A percentile compares a stretch with the other conserved stretches of the same genome.
These are phyloP conservation scores for Boeremia lycopersici DNA, from an alignment of 2,329 filamentous ascomycete genomes.

Conservation along the genomic window DNA sequence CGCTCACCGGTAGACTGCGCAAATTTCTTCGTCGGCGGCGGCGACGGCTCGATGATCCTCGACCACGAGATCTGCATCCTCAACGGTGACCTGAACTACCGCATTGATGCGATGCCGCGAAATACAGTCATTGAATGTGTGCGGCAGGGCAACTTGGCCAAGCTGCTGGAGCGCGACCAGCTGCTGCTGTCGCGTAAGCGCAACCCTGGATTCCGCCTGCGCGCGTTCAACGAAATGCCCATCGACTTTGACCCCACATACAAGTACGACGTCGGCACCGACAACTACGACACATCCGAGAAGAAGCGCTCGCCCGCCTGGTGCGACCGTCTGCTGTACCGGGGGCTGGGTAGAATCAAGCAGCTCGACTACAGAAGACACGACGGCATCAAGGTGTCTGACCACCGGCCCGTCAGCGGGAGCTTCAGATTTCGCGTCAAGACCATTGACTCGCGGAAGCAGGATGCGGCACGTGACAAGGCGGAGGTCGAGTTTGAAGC, in stretches of 20 bases:
- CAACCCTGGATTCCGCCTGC: slow-evolving; percentile 86
- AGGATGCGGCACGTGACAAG: slow-evolving; percentile 71
- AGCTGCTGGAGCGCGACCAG: slow-evolving; percentile 92
- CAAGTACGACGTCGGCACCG: slow-evolving; percentile 96
- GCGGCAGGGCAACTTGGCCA: slow-evolving; percentile 77
- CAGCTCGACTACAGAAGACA: slow-evolving; percentile 88
- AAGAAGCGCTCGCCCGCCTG: slow-evolving; percentile 94
- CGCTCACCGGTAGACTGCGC: slow-evolving; percentile 68
- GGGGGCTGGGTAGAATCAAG: slow-evolving; percentile 79
- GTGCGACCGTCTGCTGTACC: slow-evolving; percentile 93
- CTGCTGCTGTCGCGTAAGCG: slow-evolving; percentile 85
- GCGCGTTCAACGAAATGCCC: slow-evolving; percentile 86
- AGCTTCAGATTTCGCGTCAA: slow-evolving; percentile 84
- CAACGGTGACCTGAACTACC: slow-evolving; percentile 97
- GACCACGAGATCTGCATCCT: slow-evolving; percentile 98
- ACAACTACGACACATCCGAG: slow-evolving; percentile 91
- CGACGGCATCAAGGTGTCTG: slow-evolving; percentile 81
- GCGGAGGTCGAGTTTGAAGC: slow-evolving; percentile 77
- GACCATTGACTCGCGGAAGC: slow-evolving; percentile 71
- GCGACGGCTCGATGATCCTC: slow-evolving; percentile 91
- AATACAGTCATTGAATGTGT: slow-evolving; percentile 90
- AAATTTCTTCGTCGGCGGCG: slow-evolving; percentile 86
- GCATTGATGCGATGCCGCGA: slow-evolving; percentile 95
- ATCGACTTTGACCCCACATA: slow-evolving; percentile 96
- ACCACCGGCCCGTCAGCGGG: slow-evolving; percentile 91